Evolutionary conservation across 2,329 filamentous ascomycete genomes (phyloP).

Genomic region (Aspergillus sp.): DNA sequence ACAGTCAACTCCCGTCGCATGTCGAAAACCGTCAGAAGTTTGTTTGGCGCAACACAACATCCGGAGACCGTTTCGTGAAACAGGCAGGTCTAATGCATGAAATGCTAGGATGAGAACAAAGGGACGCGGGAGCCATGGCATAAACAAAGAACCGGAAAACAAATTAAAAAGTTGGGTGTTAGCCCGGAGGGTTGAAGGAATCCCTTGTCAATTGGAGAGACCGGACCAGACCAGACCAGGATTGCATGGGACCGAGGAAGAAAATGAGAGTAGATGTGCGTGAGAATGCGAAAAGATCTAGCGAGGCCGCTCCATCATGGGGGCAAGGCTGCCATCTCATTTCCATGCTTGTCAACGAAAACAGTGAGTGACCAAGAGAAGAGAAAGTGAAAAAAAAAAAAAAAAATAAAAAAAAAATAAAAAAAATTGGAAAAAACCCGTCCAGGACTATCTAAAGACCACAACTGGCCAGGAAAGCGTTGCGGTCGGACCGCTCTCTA

Average conservation of each 20-base stretch:
- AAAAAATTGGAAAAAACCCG: neutral
- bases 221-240: neutral
- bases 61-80: slow-evolving; percentile 24
- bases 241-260: neutral
- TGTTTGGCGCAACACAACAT: slow-evolving; percentile 21
- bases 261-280: neutral
- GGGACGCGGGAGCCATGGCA: neutral
- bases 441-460: slow-evolving; percentile 3
- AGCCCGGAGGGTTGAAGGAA: neutral
- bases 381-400: neutral
- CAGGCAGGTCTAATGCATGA: slow-evolving; percentile 13
- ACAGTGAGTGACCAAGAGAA: slow-evolving; percentile 1
- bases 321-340: neutral
- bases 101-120: slow-evolving; percentile 1
- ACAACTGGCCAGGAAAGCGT: slow-evolving; percentile 2
- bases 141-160: neutral
- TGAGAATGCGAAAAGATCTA: neutral
- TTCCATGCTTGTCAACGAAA: slow-evolving; percentile 1
- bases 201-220: neutral
- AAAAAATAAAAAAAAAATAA: too few species aligned
- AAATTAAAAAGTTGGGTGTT: neutral
- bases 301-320: neutral
- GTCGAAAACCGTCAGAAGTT: slow-evolving; percentile 19
- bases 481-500: neutral
- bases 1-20: slow-evolving; percentile 9